Base-by-base conservation (phyloP, 345 rosid species). In the Moricandia moricandioides region DNA sequence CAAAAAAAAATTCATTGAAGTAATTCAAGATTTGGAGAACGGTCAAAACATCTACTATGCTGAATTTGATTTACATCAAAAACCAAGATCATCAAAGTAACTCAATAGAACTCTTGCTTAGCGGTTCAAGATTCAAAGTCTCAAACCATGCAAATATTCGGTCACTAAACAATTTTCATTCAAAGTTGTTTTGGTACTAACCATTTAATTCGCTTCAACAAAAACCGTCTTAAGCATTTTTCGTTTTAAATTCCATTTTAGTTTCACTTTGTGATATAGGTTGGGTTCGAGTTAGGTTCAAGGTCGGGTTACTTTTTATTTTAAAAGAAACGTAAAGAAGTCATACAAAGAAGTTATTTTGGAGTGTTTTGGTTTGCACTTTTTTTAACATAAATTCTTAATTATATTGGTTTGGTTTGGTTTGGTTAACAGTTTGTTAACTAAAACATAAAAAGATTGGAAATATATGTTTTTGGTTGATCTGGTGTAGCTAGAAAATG, bases 311-410 rank as follows among this genome's bases (percentile, higher is more conserved):
- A 37, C 31, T 29, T 17, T 61, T 62, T 68, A 35, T 18, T 51
- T 51, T 68, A n/a, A 68, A 37, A 47, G 45, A 60, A 59, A 75
- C 24, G 54, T 49, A 56, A 31, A 12, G 18, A 60, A 45, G 61
- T 59, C 78, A 57, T 56, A 31, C 18, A 17, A 29, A n/a, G n/a
- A n/a, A n/a, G n/a, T n/a, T n/a, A n/a, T n/a, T 66, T 47, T 47
- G 29, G 61, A 59, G 29, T 31, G 14, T 49, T 45, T 12, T 64
- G 16, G 24, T 56, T 54, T 47, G 61, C 49, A 18, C 24, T 8
- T 24, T 13, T 21, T 18, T 52, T 57, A 24, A 34, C 17, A 14
- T 37, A 11, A 2, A 8, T 13, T 55, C 35, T 54, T 72, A 27
- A 0, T n/a, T n/a, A n/a, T 27, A 29, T 63, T 62, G n/a, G n/a